Conservation (phyloP, 176 grass and related monocot genomes). For the Phyllostachys edulis region DNA sequence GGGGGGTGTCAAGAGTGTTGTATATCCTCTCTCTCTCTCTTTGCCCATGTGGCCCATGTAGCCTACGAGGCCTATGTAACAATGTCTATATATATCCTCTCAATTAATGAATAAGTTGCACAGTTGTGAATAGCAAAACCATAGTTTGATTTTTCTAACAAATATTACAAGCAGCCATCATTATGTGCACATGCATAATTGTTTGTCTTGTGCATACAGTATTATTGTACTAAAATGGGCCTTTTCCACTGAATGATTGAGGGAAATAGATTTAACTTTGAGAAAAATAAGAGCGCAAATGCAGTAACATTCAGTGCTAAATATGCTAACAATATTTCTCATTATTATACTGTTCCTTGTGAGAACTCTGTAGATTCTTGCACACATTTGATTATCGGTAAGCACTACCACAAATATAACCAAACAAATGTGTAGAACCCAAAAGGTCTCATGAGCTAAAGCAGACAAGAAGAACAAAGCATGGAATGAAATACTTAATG, state of each 20-base stretch:
- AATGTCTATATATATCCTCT: too few species aligned
- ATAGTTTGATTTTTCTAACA: too few species aligned
- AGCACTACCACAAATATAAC: conserved; percentile 26
- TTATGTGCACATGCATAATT: background rate
- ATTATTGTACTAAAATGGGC: background rate
- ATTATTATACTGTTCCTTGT: background rate
- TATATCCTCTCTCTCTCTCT: too few species aligned
- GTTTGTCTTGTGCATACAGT: background rate
- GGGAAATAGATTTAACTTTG: background rate
- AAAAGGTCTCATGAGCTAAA: conserved; percentile 14
- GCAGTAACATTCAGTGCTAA: background rate
- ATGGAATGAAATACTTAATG: conserved; percentile 29
- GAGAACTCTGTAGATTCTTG: conserved; percentile 13
- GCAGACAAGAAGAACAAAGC: conserved; percentile 19
- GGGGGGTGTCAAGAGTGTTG: too few species aligned
- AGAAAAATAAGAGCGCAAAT: background rate
- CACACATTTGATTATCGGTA: background rate
- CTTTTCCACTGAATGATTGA: background rate
- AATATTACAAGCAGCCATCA: background rate
- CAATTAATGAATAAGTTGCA: too few species aligned
- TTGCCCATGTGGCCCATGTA: too few species aligned
- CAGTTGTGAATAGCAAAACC: too few species aligned
- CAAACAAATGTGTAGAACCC: background rate
- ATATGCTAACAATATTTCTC: background rate
- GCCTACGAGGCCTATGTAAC: too few species aligned